Evolutionary conservation across 2,329 filamentous ascomycete genomes (phyloP).

Genomic region (Meredithiella fracta): DNA sequence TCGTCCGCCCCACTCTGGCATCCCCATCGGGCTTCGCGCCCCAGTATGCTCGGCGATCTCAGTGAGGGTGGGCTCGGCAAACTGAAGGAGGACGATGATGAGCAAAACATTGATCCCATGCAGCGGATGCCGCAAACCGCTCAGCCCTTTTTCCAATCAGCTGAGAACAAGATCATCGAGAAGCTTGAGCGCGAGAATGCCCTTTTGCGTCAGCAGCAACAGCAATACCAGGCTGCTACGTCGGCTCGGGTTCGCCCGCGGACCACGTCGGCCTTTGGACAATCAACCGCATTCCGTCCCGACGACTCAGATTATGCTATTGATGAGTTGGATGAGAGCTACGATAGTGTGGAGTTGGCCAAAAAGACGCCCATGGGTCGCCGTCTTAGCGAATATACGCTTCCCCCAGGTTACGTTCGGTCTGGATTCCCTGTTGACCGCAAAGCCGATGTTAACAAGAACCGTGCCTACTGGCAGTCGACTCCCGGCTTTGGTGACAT

Average conservation of each 20-base stretch:
- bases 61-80: constrained; percentile 48
- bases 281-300: constrained; percentile 33
- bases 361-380: constrained; percentile 30
- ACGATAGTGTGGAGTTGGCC: constrained; percentile 32
- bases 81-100: constrained; percentile 53
- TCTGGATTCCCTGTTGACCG: constrained; percentile 38
- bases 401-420: constrained; percentile 26
- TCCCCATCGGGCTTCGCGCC: constrained; percentile 71
- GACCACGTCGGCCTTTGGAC: constrained; percentile 33
- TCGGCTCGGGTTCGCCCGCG: constrained; percentile 10
- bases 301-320: constrained; percentile 58
- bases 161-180: constrained; percentile 47
- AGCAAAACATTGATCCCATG: constrained; percentile 43
- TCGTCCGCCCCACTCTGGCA: constrained; percentile 39
- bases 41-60: constrained; percentile 61
- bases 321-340: constrained; percentile 49
- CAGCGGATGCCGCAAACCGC: constrained; percentile 22
- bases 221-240: constrained; percentile 33
- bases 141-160: constrained; percentile 28
- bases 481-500: constrained; percentile 51
- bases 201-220: constrained; percentile 38
- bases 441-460: constrained; percentile 49
- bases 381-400: constrained; percentile 41
- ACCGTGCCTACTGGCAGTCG: constrained; percentile 50
- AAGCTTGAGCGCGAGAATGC: constrained; percentile 46